Conservation (phyloP, 129 eudicot genomes). For the Rutidosis leptorrhynchoides region DNA sequence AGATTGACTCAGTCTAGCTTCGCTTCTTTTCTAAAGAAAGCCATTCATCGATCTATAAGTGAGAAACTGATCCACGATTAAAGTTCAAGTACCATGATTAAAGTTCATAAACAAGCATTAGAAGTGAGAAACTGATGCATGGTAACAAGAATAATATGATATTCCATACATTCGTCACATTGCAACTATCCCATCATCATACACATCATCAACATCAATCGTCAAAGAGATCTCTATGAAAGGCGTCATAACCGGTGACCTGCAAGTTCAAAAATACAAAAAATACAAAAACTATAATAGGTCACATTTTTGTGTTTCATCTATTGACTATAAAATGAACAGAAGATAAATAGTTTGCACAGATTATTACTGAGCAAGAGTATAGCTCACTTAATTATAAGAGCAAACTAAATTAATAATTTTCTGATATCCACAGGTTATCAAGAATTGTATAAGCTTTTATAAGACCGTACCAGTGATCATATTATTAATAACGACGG, state of each 20-base stretch:
- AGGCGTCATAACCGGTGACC: constrained; percentile 8
- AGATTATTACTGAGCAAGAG: not conserved
- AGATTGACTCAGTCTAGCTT: too few species aligned
- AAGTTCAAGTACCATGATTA: constrained; percentile 27
- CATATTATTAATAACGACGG: constrained; percentile 1
- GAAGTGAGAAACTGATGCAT: constrained; percentile 10
- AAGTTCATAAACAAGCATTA: constrained; percentile 15
- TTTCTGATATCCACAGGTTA: too few species aligned
- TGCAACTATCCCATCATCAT: constrained; percentile 13
- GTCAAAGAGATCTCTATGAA: constrained; percentile 10
- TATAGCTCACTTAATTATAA: not conserved
- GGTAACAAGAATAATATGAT: too few species aligned
- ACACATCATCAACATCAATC: not conserved
- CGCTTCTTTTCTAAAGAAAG: too few species aligned
- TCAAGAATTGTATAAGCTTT: too few species aligned
- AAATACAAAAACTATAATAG: too few species aligned
- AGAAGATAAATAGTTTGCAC: not conserved
- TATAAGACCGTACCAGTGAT: constrained; percentile 26
- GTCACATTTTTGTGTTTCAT: not conserved
- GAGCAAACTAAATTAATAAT: not conserved
- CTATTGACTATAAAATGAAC: not conserved
- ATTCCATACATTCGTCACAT: constrained; percentile 10
- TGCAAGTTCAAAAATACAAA: not conserved
- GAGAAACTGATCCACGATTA: too few species aligned
- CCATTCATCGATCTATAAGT: too few species aligned